Percentiles rank a stretch among this genome's conserved stretches.
Conservation (phyloP, 805 yeast species). For the Helenozyma baotianmanensis region DNA sequence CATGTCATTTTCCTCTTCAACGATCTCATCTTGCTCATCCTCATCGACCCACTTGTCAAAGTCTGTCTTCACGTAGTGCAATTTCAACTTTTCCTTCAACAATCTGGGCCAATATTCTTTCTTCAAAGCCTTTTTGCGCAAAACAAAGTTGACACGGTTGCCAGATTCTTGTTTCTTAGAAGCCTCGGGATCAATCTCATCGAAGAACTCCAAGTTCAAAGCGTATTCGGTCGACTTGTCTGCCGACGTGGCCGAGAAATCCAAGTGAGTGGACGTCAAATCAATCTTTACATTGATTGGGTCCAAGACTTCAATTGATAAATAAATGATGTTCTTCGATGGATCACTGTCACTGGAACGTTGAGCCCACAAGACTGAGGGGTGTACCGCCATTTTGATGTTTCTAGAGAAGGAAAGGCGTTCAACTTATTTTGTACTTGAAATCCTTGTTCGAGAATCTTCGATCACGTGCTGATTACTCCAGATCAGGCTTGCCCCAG, state of each 20-base stretch:
- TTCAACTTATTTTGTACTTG: no score
- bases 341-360: slow-evolving; percentile 76
- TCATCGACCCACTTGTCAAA: slow-evolving; percentile 98
- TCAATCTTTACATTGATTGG: slow-evolving; percentile 58
- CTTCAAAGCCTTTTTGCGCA: slow-evolving; percentile 64
- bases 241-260: slow-evolving; percentile 45
- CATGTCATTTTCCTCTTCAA: slow-evolving; percentile 38
- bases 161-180: slow-evolving; percentile 54
- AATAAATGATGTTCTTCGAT: slow-evolving; percentile 66
- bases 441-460: slow-evolving; percentile 13
- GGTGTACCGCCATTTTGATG: slow-evolving; percentile 18
- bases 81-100: slow-evolving; percentile 78
- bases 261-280: slow-evolving; percentile 51
- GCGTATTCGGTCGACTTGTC: slow-evolving; percentile 51
- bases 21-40: slow-evolving; percentile 85
- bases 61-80: slow-evolving; percentile 83
- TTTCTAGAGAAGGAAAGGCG: not conserved
- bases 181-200: slow-evolving; percentile 63
- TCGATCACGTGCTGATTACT: slow-evolving; percentile 13
- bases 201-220: slow-evolving; percentile 69
- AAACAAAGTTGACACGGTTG: slow-evolving; percentile 56
- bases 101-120: slow-evolving; percentile 94
- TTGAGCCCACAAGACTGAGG: slow-evolving; percentile 90
- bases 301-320: slow-evolving; percentile 73
- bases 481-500: no score